Evolutionary conservation across 768 basidiomycete species (phyloP).

Genomic region (Ramaria sp.): DNA sequence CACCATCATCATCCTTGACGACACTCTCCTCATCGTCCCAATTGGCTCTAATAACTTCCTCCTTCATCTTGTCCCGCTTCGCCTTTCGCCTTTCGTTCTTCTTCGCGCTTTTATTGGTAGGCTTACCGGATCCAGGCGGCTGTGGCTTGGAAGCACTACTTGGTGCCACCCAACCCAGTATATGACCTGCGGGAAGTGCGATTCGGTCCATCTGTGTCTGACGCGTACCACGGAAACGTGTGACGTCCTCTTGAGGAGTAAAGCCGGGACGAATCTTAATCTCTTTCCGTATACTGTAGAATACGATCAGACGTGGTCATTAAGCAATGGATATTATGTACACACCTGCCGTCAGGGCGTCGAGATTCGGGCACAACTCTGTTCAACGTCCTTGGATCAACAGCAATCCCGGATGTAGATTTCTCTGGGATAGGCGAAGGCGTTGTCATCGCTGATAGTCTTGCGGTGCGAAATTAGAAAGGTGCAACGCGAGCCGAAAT

Average conservation of each 20-base stretch:
- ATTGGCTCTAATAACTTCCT: constrained; percentile 52
- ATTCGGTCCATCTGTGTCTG: constrained; percentile 62
- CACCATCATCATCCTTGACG: constrained; percentile 17
- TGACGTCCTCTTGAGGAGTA: constrained; percentile 89
- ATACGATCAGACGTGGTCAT: constrained; percentile 1
- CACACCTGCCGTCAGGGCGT: constrained; percentile 80
- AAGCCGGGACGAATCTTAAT: constrained; percentile 86
- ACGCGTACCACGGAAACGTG: constrained; percentile 70
- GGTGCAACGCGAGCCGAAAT: too few relatives aligned
- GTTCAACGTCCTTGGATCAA: constrained; percentile 79
- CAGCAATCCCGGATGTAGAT: constrained; percentile 64
- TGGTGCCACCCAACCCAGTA: constrained; percentile 71
- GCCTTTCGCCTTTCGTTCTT: constrained; percentile 80
- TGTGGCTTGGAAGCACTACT: constrained; percentile 21
- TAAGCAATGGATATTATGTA: constrained; percentile 14
- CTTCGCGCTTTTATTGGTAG: constrained; percentile 36
- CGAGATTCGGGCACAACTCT: constrained; percentile 80
- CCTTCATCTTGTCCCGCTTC: constrained; percentile 58
- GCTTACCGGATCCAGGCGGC: constrained; percentile 25
- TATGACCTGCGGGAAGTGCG: constrained; percentile 63
- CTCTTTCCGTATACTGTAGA: constrained; percentile 68
- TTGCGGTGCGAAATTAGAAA: background rate
- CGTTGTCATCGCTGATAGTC: constrained; percentile 44
- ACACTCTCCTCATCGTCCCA: constrained; percentile 40
- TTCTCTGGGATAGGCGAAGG: constrained; percentile 68